Evolutionary conservation across 2,329 filamentous ascomycete species (phyloP).

Genomic region (Colletotrichum sp.): DNA sequence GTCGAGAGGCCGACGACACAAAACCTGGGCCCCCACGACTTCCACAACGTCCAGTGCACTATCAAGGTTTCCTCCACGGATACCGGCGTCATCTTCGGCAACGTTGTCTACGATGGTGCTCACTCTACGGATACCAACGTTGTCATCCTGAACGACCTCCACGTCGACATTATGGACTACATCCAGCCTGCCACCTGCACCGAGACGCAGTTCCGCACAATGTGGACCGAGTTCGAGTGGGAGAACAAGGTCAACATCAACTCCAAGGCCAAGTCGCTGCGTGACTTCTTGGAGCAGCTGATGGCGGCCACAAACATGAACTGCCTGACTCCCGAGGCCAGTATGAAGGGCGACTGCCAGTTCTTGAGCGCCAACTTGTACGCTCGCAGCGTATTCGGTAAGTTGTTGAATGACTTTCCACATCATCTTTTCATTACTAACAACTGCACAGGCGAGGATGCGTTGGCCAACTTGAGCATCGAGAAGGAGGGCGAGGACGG

Average conservation of each 20-base stretch:
- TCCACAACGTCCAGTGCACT: conserved; percentile 97
- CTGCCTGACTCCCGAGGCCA: conserved; percentile 94
- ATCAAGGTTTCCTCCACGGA: conserved; percentile 99
- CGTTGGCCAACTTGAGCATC: conserved; percentile 94
- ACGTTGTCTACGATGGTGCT: conserved; percentile 95
- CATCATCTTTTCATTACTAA: conserved; percentile 27
- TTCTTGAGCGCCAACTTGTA: conserved; percentile 98
- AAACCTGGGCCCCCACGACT: conserved; percentile 93
- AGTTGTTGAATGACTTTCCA: conserved; percentile 42
- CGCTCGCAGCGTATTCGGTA: conserved; percentile 96
- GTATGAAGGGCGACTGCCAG: conserved; percentile 95
- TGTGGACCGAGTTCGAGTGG: conserved; percentile 99
- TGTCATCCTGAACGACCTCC: conserved; percentile 96
- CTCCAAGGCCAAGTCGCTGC: conserved; percentile 89
- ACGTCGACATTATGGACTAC: conserved; percentile 99
- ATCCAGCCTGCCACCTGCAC: conserved; percentile 97
- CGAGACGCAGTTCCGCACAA: conserved; percentile 98
- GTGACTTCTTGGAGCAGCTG: conserved; percentile 90
- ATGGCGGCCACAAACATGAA: conserved; percentile 99
- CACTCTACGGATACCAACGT: conserved; percentile 94
- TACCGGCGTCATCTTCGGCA: conserved; percentile 98
- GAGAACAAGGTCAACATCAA: conserved; percentile 99
- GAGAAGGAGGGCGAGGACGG: conserved; percentile 97
- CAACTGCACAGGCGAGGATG: conserved; percentile 81
- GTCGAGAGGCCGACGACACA: conserved; percentile 96